Conservation (phyloP, 2,329 filamentous ascomycete species). For the Tympanopsis confertula region DNA sequence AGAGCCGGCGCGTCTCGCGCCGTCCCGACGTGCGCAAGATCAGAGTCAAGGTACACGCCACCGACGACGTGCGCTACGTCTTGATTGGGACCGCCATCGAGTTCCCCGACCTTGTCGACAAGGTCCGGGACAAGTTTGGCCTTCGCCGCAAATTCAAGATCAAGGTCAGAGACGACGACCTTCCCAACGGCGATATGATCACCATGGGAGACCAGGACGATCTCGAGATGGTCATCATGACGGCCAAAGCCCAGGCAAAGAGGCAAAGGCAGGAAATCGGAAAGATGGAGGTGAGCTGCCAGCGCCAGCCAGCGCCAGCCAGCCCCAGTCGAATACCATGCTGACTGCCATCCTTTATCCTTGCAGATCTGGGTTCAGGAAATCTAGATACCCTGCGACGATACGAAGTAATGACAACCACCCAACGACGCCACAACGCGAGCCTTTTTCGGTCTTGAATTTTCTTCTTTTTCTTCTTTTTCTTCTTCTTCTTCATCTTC, state of each 20-base stretch:
- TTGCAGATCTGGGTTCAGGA: slow-evolving; percentile 35
- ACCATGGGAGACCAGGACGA: slow-evolving; percentile 96
- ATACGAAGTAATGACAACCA: slow-evolving; percentile 47
- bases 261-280: slow-evolving; percentile 71
- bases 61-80: slow-evolving; percentile 82
- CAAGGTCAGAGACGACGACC: slow-evolving; percentile 74
- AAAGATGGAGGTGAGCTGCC: slow-evolving; percentile 77
- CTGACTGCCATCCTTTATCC: slow-evolving; percentile 10
- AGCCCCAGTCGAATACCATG: background rate
- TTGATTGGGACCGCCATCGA: slow-evolving; percentile 66
- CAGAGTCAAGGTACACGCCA: slow-evolving; percentile 77
- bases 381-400: slow-evolving; percentile 42
- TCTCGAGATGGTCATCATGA: slow-evolving; percentile 72
- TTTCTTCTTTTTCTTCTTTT: slow-evolving; percentile 7
- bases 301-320: background rate
- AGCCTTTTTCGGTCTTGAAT: background rate
- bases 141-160: slow-evolving; percentile 72
- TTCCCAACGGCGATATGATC: slow-evolving; percentile 75
- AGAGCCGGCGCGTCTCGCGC: slow-evolving; percentile 39
- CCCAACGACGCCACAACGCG: slow-evolving; percentile 1
- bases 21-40: slow-evolving; percentile 64
- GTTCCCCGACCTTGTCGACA: slow-evolving; percentile 67
- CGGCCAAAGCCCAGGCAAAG: slow-evolving; percentile 54
- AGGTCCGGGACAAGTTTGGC: slow-evolving; percentile 78
- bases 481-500: slow-evolving; percentile 5